Conservation (phyloP, 2,329 filamentous ascomycete species). For the Neodidymelliopsis sp. region DNA sequence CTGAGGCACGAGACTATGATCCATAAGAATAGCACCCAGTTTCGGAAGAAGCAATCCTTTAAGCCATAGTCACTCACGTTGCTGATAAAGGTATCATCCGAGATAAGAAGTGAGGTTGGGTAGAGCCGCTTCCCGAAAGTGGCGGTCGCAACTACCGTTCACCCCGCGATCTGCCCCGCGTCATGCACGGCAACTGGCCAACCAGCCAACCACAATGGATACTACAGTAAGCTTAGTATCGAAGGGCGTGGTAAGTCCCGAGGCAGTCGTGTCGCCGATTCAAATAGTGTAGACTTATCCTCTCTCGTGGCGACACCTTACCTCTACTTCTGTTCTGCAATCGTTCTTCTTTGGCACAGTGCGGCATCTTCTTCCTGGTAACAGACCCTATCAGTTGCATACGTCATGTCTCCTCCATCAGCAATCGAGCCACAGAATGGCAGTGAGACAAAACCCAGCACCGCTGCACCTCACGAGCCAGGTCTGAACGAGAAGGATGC, state of each 20-base stretch:
- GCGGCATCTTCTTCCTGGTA: too few relatives aligned
- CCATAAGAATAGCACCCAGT: too few relatives aligned
- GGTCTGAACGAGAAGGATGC: constrained; percentile 38
- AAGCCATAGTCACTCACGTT: too few relatives aligned
- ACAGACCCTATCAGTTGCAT: too few relatives aligned
- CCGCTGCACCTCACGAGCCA: constrained; percentile 41
- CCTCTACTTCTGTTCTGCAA: too few relatives aligned
- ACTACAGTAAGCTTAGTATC: constrained; percentile 11
- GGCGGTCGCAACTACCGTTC: constrained; percentile 10
- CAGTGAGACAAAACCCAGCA: constrained; percentile 36
- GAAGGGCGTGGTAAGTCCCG: constrained; percentile 7
- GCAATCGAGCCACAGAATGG: constrained; percentile 39
- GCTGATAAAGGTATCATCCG: not conserved
- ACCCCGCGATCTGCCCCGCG: constrained; percentile 17
- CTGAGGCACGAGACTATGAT: too few relatives aligned
- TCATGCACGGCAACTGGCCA: not conserved
- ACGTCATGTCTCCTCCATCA: constrained; percentile 41
- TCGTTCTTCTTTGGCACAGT: too few relatives aligned
- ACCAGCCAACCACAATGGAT: constrained; percentile 9
- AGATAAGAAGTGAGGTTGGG: not conserved
- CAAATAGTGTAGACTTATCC: not conserved
- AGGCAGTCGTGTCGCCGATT: constrained; percentile 4
- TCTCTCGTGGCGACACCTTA: not conserved
- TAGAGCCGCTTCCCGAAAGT: constrained; percentile 7
- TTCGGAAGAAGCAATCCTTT: too few relatives aligned